Conservation (phyloP, 805 yeast species). For the Saccharomycopsis synnaedendra region DNA sequence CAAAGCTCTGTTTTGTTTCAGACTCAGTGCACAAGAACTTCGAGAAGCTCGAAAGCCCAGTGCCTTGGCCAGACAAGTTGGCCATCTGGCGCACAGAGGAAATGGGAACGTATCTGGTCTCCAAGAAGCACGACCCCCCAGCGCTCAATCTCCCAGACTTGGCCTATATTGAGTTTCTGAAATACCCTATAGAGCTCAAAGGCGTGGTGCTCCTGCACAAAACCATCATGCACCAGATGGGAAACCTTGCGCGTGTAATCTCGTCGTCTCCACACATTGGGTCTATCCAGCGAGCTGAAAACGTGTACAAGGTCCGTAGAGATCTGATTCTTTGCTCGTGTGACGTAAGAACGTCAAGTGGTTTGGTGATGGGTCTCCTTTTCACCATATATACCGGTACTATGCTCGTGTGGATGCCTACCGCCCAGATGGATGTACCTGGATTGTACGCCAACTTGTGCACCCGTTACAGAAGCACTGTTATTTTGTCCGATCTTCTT, state of each 20-base stretch:
- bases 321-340: conserved; percentile 57
- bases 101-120: conserved; percentile 57
- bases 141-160: conserved; percentile 67
- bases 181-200: conserved; percentile 76
- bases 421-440: conserved; percentile 58
- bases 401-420: conserved; percentile 68
- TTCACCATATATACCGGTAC: conserved; percentile 82
- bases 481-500: conserved; percentile 75
- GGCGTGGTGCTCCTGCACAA: conserved; percentile 92
- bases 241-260: conserved; percentile 55
- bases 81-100: conserved; percentile 79
- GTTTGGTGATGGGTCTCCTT: conserved; percentile 70
- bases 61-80: conserved; percentile 67
- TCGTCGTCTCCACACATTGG: conserved; percentile 40
- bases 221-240: conserved; percentile 83
- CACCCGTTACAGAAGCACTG: conserved; percentile 57
- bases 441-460: conserved; percentile 81
- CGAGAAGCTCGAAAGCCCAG: conserved; percentile 45
- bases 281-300: conserved; percentile 24
- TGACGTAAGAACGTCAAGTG: conserved; percentile 53
- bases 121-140: conserved; percentile 48
- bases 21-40: conserved; percentile 67
- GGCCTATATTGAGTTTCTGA: conserved; percentile 87
- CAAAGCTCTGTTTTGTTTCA: conserved; percentile 71
- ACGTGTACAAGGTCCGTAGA: conserved; percentile 38